A percentile compares a stretch with the other conserved stretches of the same genome.
phyloP scores from a whole-genome alignment of 108 stramenopile species.

The Skeletonema costatum region DNA sequence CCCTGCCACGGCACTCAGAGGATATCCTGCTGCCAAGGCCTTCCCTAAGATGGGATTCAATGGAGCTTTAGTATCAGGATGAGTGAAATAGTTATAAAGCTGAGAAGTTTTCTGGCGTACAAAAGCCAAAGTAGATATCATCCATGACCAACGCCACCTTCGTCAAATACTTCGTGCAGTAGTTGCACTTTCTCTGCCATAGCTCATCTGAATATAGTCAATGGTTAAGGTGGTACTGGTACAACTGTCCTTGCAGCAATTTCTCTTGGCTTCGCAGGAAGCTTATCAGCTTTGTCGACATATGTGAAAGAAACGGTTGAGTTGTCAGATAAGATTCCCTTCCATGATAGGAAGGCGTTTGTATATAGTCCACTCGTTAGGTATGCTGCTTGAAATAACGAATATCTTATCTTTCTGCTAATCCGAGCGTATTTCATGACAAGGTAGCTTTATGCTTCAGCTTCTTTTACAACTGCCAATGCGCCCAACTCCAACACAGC shows the following conservation, averaged over 20 bases:
- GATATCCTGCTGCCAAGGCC: constrained; percentile 59
- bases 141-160: constrained; percentile 57
- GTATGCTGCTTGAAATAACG: not conserved
- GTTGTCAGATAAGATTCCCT: constrained; percentile 38
- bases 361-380: constrained; percentile 61
- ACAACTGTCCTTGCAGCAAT: constrained; percentile 5
- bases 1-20: constrained; percentile 50
- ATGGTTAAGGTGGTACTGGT: too few relatives aligned
- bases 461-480: constrained; percentile 47
- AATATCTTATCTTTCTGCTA: not conserved
- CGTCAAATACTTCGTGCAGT: constrained; percentile 63
- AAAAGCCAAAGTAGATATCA: constrained; percentile 64
- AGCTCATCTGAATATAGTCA: too few relatives aligned
- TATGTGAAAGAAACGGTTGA: constrained; percentile 65
- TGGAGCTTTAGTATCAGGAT: constrained; percentile 41
- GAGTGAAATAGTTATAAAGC: constrained; percentile 44
- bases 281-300: constrained; percentile 80
- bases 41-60: constrained; percentile 56
- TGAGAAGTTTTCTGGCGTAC: constrained; percentile 55
- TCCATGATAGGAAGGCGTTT: constrained; percentile 48
- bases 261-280: constrained; percentile 66
- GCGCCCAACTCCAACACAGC: constrained; percentile 82
- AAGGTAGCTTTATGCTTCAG: not conserved
- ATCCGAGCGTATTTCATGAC: not conserved
- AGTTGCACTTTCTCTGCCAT: constrained; percentile 48